These are phyloP conservation scores for Alternaria solani DNA, from an alignment of 2,329 filamentous ascomycete genomes.

Conservation along the genomic window DNA sequence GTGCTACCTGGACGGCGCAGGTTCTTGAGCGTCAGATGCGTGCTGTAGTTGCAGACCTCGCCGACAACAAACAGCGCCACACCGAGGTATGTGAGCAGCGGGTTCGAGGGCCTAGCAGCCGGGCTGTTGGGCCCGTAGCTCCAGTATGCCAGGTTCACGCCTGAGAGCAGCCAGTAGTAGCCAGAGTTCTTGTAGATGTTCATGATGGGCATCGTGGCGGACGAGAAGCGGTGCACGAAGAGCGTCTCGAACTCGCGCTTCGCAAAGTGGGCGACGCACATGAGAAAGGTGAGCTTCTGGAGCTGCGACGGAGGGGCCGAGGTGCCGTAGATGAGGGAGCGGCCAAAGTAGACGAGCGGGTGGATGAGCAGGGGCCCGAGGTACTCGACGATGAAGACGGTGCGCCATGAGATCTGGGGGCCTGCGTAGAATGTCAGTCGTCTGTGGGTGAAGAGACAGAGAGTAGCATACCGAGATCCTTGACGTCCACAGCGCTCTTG, in stretches of 20 bases:
- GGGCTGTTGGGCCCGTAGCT: conserved; percentile 80
- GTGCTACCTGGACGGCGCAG: conserved; percentile 79
- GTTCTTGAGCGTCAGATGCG: conserved; percentile 79
- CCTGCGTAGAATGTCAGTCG: conserved; percentile 61
- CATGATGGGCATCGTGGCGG: conserved; percentile 86
- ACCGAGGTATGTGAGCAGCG: conserved; percentile 64
- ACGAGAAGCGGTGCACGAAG: conserved; percentile 94
- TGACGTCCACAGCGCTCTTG: conserved; percentile 76
- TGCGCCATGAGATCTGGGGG: conserved; percentile 88
- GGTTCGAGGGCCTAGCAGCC: conserved; percentile 64
- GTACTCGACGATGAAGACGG: conserved; percentile 96
- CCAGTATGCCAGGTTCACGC: conserved; percentile 82
- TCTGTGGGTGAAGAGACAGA: not conserved
- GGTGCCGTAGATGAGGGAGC: conserved; percentile 74
- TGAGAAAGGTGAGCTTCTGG: conserved; percentile 76
- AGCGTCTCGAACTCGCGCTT: conserved; percentile 96
- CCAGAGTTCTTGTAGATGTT: conserved; percentile 96
- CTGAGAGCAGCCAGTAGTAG: conserved; percentile 91
- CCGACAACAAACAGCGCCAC: conserved; percentile 77
- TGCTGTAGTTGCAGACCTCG: conserved; percentile 80
- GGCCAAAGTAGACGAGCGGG: conserved; percentile 72
- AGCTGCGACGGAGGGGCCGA: conserved; percentile 64
- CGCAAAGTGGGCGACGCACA: conserved; percentile 84
- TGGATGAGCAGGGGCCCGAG: conserved; percentile 90
- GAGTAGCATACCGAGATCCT: conserved; percentile 78